Evolutionary conservation across 148 eudicot species (phyloP).

Genomic region (Silene latifolia): DNA sequence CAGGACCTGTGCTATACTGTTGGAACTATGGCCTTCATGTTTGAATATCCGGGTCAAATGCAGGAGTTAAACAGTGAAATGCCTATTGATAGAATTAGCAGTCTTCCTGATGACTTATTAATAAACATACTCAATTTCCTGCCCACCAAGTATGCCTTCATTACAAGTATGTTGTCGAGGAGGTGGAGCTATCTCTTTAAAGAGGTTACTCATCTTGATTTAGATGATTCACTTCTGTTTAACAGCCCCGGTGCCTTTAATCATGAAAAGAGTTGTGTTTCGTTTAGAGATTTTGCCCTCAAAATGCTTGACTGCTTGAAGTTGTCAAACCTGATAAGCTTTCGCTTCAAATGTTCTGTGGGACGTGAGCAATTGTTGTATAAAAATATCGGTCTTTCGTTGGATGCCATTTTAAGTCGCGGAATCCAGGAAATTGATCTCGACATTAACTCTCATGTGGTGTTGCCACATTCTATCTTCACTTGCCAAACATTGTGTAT

Average conservation of each 20-base stretch:
- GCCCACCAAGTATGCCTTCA: neutral
- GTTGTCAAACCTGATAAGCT: neutral
- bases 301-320: neutral
- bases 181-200: neutral
- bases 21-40: neutral
- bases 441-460: neutral
- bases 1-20: too few species aligned
- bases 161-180: neutral
- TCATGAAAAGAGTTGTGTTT: neutral
- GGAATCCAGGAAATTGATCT: constrained; percentile 1
- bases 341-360: neutral
- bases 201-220: neutral
- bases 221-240: neutral
- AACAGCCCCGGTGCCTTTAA: neutral
- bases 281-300: neutral
- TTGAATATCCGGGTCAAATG: neutral
- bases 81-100: neutral
- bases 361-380: neutral
- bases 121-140: neutral
- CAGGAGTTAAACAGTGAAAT: neutral
- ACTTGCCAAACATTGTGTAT: too few species aligned
- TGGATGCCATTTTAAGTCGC: neutral
- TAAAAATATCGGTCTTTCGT: neutral
- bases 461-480: neutral
- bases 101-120: neutral